Percentiles rank a stretch among this genome's conserved stretches.
Evolutionary conservation across 495 filamentous ascomycete genomes (phyloP).

Genomic region (Pyronema domesticum): DNA sequence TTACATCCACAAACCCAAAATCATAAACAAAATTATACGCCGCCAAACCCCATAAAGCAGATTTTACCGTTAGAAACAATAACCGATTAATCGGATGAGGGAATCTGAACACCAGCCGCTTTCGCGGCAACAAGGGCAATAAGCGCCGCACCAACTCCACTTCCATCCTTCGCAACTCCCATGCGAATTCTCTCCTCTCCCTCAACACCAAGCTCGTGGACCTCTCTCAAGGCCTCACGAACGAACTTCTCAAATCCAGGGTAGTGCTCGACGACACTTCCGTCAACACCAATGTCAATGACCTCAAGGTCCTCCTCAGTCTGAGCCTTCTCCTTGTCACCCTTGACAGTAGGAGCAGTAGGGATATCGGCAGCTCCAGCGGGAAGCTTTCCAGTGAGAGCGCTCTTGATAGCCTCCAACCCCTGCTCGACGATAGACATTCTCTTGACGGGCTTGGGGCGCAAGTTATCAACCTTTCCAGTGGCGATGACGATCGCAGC

Average conservation of each 20-base stretch:
- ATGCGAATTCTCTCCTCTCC: slow-evolving; percentile 71
- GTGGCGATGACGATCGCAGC: slow-evolving; percentile 63
- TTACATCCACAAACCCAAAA: background rate
- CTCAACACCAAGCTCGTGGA: slow-evolving; percentile 50
- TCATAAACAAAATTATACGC: background rate
- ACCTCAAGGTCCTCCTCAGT: slow-evolving; percentile 33
- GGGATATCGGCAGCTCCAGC: slow-evolving; percentile 14
- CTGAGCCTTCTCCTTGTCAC: slow-evolving; percentile 22
- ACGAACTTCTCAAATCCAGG: slow-evolving; percentile 69
- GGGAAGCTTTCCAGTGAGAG: slow-evolving; percentile 8
- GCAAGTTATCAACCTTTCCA: slow-evolving; percentile 34
- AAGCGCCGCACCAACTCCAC: slow-evolving; percentile 76
- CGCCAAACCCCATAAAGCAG: background rate
- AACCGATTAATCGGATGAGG: background rate
- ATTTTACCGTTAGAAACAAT: background rate
- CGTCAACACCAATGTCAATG: slow-evolving; percentile 81
- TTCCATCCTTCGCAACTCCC: slow-evolving; percentile 86
- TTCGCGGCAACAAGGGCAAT: slow-evolving; percentile 44
- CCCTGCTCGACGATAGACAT: slow-evolving; percentile 19
- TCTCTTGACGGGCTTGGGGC: slow-evolving; percentile 1
- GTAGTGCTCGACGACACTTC: slow-evolving; percentile 79
- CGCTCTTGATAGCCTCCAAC: slow-evolving; percentile 12
- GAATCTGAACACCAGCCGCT: background rate
- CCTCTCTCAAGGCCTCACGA: slow-evolving; percentile 50
- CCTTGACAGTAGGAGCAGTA: slow-evolving; percentile 3